Evolutionary conservation across 208 protist species (phyloP).

Genomic region (Endotrypanum monterogeii): DNA sequence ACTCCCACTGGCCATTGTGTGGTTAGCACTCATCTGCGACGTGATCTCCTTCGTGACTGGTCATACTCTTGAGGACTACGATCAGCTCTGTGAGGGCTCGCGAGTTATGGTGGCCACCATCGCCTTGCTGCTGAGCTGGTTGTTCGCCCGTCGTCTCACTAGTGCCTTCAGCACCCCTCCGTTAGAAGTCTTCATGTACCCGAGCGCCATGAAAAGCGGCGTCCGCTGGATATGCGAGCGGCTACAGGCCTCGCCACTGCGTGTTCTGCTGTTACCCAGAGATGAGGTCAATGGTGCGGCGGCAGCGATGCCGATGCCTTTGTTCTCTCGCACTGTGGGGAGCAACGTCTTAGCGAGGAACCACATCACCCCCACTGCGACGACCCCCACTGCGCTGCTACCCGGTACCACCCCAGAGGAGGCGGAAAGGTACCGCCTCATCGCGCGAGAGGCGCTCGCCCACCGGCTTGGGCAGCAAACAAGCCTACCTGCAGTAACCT

Average conservation of each 20-base stretch:
- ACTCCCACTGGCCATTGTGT: slow-evolving; percentile 18
- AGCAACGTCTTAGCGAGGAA: neutral
- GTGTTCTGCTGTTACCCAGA: slow-evolving; percentile 13
- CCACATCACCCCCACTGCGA: neutral
- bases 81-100: neutral
- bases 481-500: neutral
- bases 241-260: neutral
- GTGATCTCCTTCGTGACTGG: neutral
- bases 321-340: slow-evolving; percentile 11
- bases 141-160: slow-evolving; percentile 25
- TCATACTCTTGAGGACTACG: neutral
- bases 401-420: slow-evolving; percentile 76
- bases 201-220: slow-evolving; percentile 7
- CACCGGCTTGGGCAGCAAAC: slow-evolving; percentile 36
- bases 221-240: slow-evolving; percentile 11
- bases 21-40: slow-evolving; percentile 4
- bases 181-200: slow-evolving; percentile 36
- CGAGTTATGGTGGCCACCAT: slow-evolving; percentile 8
- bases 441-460: slow-evolving; percentile 67
- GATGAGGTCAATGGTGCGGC: slow-evolving; percentile 6
- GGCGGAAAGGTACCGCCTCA: slow-evolving; percentile 69
- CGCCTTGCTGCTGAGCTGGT: slow-evolving; percentile 28
- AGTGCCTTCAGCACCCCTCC: slow-evolving; percentile 12
- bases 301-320: slow-evolving; percentile 14
- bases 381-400: slow-evolving; percentile 30